Evolutionary conservation across 2,329 filamentous ascomycete species (phyloP).

Genomic region (Zymoseptoria tritici): DNA sequence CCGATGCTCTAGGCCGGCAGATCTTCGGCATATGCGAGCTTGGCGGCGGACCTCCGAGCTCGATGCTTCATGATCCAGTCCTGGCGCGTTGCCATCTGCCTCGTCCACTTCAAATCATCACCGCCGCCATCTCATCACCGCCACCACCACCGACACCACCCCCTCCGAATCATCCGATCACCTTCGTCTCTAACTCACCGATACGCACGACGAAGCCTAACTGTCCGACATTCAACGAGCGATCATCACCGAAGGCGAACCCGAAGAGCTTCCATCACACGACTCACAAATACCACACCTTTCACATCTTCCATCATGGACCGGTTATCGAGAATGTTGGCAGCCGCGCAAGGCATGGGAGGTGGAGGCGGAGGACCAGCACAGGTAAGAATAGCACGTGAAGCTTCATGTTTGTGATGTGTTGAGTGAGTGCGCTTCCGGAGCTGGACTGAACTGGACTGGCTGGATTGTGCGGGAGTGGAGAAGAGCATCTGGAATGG

Average conservation of each 20-base stretch:
- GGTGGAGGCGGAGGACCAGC: constrained; percentile 61
- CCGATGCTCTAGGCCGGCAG: neutral
- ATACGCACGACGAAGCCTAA: no score
- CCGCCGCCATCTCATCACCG: neutral
- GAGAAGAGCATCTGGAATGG: neutral
- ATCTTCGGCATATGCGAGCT: neutral
- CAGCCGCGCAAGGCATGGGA: constrained; percentile 58
- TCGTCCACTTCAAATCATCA: constrained; percentile 2
- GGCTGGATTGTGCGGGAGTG: neutral
- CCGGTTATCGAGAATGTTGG: constrained; percentile 81
- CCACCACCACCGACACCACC: constrained; percentile 4
- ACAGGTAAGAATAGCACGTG: constrained; percentile 43
- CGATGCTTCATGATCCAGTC: neutral
- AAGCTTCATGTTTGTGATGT: neutral
- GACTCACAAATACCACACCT: neutral
- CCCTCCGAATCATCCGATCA: neutral
- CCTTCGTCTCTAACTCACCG: constrained; percentile 1
- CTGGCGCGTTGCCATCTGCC: constrained; percentile 12
- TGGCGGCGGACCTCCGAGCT: neutral
- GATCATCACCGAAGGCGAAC: neutral
- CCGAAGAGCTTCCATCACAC: neutral
- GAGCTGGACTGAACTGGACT: neutral
- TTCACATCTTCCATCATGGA: constrained; percentile 58
- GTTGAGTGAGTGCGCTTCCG: neutral
- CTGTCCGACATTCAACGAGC: no score